Conservation (phyloP, 176 grass and related monocot species). For the Secale cereale region DNA sequence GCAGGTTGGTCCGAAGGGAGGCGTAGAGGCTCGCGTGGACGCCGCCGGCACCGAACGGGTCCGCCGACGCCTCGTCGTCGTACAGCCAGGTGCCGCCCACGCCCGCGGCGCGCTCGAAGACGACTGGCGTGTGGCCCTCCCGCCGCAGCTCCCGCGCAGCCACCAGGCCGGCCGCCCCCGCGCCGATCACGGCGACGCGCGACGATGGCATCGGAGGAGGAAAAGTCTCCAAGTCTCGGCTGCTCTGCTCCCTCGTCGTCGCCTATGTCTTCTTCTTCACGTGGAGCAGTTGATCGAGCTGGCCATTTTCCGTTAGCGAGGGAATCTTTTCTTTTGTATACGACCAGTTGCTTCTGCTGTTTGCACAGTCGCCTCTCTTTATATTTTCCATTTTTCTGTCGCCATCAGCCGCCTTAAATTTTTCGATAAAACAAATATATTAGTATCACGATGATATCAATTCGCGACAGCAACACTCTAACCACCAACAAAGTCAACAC, state of each 20-base stretch:
- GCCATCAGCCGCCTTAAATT: too few relatives aligned
- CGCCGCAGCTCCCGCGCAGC: conserved; percentile 55
- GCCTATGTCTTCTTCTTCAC: background rate
- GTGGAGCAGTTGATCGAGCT: background rate
- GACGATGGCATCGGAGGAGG: background rate
- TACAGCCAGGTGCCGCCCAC: conserved; percentile 73
- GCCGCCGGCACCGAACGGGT: conserved; percentile 45
- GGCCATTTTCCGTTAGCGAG: too few relatives aligned
- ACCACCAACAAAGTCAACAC: too few relatives aligned
- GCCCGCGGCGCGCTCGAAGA: conserved; percentile 52
- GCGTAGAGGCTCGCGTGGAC: conserved; percentile 68
- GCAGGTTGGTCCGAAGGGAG: conserved; percentile 79
- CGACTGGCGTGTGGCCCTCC: conserved; percentile 69
- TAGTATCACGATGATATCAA: too few relatives aligned
- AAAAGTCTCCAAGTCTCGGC: too few relatives aligned
- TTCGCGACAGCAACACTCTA: too few relatives aligned
- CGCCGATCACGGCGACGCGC: conserved; percentile 62
- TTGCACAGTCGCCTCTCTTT: too few relatives aligned
- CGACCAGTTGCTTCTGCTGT: too few relatives aligned
- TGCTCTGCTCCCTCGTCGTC: background rate
- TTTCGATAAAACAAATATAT: too few relatives aligned
- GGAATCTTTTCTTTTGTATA: too few relatives aligned
- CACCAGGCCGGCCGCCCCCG: conserved; percentile 57
- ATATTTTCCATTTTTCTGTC: too few relatives aligned
- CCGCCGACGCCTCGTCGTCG: background rate